Evolutionary conservation across 257 asterid species (phyloP).

Genomic region (Ilex aquifolium): DNA sequence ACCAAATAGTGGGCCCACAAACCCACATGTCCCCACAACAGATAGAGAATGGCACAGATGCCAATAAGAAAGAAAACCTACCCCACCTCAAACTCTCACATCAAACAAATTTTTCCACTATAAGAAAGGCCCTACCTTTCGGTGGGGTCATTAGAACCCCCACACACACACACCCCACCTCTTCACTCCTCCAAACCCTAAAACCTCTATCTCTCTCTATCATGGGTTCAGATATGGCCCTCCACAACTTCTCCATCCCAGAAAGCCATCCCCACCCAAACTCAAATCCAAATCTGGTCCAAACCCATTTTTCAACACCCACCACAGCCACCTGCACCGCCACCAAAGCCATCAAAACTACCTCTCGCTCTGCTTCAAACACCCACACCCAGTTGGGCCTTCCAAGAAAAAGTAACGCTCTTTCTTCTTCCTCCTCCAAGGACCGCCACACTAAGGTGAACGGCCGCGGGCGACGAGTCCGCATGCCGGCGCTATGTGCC

Average conservation of each 20-base stretch:
- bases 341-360: not conserved
- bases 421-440: constrained; percentile 11
- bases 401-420: not conserved
- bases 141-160: constrained; percentile 20
- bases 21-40: no score
- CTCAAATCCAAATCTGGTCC: not conserved
- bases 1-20: no score
- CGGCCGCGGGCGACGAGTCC: constrained; percentile 84
- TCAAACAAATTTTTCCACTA: not conserved
- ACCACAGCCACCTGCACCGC: not conserved
- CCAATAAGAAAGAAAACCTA: not conserved
- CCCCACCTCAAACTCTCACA: not conserved
- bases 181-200: not conserved
- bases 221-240: constrained; percentile 16
- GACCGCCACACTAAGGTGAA: constrained; percentile 88
- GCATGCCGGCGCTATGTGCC: constrained; percentile 74
- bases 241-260: not conserved
- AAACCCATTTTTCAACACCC: not conserved
- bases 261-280: not conserved
- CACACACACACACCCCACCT: not conserved
- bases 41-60: no score
- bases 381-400: not conserved
- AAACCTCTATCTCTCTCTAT: not conserved
- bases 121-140: not conserved
- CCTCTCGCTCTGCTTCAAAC: not conserved